Base-by-base conservation (phyloP, 768 basidiomycete species). In the Hypsizygus marmoreus region DNA sequence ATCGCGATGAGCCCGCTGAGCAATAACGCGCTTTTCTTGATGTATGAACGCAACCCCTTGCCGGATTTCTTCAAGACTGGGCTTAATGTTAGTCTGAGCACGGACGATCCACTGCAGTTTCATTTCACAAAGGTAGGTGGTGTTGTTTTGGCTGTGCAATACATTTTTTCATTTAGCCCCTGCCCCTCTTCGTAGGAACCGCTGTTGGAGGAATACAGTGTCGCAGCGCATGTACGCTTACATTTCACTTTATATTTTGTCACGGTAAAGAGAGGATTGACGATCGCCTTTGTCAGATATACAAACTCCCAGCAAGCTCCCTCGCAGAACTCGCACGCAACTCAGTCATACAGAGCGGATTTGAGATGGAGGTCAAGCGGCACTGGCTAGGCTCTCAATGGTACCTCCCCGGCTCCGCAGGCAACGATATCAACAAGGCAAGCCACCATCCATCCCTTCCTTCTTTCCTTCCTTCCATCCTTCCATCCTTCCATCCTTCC, bases 71-170 rank as follows among this genome's bases (percentile, higher is more conserved):
- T 98, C 80, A 87, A 91, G 65, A 86, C 87, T 0, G 97, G 97
- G 16, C 72, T 99, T 54, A 98, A 98, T 63, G 92, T 97, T 52
- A 94, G 91, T 63, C 68, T 97, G 67, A 95, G 94, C 54, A 97
- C 95, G 1, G 95, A 97, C 65, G 92, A 94, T 62, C 93, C 91
- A 4, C 71, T 95, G 29, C 95, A 98, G 69, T 97, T 99, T 72
- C 95, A 98, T 70, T 97, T 98, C 68, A 98, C 97, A 23, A 97
- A 97, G 77, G 94, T 86, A n/a, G n/a, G n/a, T n/a, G n/a, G n/a
- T n/a, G n/a, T n/a, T n/a, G n/a, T n/a, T n/a, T n/a, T n/a, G n/a
- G n/a, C n/a, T n/a, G n/a, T n/a, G n/a, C n/a, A n/a, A n/a, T n/a
- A n/a, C n/a, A n/a, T n/a, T n/a, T n/a, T n/a, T 32, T 40, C 4